Evolutionary conservation across 1,139 yeast species (phyloP), one percentile per base, ranked within the genome.

Genomic region (Kodamaea anthophila): DNA sequence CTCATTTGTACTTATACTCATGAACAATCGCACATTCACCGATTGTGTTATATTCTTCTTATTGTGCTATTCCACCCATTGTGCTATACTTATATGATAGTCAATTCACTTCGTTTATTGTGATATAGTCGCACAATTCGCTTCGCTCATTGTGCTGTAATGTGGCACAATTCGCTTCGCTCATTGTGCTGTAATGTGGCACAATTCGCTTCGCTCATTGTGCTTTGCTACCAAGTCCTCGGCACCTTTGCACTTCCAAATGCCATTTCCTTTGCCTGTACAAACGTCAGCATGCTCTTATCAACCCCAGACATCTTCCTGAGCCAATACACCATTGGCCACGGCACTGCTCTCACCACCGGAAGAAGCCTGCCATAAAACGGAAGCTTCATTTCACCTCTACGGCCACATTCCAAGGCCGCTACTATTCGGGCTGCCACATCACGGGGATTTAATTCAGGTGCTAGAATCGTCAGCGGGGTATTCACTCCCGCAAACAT

Each of bases 381-480:
- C 0, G 97, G 97, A 28, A 76, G 45, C 39, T 70, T 77, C 28
- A 87, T 64, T 35, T 79, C 86, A 1, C 91, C 87, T 24, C 80
- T 53, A 36, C 68, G 58, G 3, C 94, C 93, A 30, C 65, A 51
- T 28, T 65, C 68, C 21, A 86, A 56, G 0, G 84, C 74, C 5
- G 53, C 48, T n/a, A 77, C 59, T 3, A 87, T 70, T 26, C 58
- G 60, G 5, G 47, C 44, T 0, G 96, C 94, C 8, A 86, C 81
- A 35, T 63, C 61, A 9, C 45, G 45, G 0, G 94, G 86, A 18
- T 78, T 80, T 28, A 87, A 58, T 40, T 82, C 84, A 0, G 96
- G 97, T 0, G 97, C 97, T 11, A 87, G 51, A 3, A 80, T 38
- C 2, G 65, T 55, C 4, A 84, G 77, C 0, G 96, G 96, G 0